Evolutionary conservation across 257 asterid genomes (phyloP), one percentile per base, ranked within the genome.

Genomic region (Scutellaria galericulata): DNA sequence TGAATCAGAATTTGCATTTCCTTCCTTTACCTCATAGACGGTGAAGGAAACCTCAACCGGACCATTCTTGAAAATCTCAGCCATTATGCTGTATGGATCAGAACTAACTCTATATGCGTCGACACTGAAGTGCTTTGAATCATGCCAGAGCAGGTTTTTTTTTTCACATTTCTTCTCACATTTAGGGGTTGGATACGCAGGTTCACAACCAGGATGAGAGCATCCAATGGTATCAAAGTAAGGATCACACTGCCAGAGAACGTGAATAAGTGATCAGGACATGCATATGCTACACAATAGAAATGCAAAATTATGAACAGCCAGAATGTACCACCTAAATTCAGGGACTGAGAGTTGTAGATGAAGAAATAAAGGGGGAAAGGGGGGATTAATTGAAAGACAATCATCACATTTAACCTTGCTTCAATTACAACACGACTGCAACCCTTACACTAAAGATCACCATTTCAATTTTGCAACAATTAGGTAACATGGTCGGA

Each of bases 201-300:
- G 96, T 80, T 91, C 96, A 35, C 99, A 91, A 64, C 98, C 99
- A 51, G 99, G 99, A 77, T 94, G 99, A 35, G 98, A 86, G 83
- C 99, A 94, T 67, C 99, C 99, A 52, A 18, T 64, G 13, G 73
- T 83, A 76, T 94, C 99, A 73, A 94, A 91, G 90, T 94, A 94
- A 63, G 99, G 99, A 79, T 94, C 97, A 76, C 99, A 94, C 98
- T 93, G 94, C 79, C 79, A 73, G 53, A 66, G 58, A 66, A 71
- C 56, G 53, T 51, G 37, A 55, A 48, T 20, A 50, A 75, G 65
- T 40, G n/a, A 53, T 54, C 2, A 22, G 74, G 27, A 68, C 31
- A 68, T n/a, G 57, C 42, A 51, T 62, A 67, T 51, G 67, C 68
- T 48, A 68, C 15, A 59, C 47, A 58, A 12, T 20, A 68, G 9